Conservation (phyloP, 768 basidiomycete genomes). For the Mycena indigotica region DNA sequence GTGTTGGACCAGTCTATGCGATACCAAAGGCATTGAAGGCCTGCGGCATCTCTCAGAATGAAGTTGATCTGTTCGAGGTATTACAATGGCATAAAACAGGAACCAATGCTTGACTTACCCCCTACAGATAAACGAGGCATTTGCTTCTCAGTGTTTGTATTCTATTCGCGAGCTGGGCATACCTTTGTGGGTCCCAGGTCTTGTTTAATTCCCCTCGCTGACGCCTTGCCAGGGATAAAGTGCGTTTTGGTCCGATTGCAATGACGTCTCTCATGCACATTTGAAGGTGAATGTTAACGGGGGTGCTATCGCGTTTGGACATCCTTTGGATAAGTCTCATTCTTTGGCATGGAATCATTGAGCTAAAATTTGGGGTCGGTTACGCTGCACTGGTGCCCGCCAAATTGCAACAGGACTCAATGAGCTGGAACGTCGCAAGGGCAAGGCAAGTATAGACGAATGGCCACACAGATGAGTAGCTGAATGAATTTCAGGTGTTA, state of each 20-base stretch:
- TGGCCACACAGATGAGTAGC: too few species aligned
- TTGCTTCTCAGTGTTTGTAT: slow-evolving; percentile 83
- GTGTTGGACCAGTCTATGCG: slow-evolving; percentile 81
- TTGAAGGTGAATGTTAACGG: slow-evolving; percentile 82
- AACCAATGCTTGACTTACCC: neutral
- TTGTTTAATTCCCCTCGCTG: too few species aligned
- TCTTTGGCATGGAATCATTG: neutral
- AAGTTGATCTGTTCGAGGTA: slow-evolving; percentile 83
- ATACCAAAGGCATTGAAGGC: slow-evolving; percentile 77
- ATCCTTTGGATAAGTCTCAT: slow-evolving; percentile 71
- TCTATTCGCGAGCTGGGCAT: slow-evolving; percentile 66
- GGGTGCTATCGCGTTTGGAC: slow-evolving; percentile 86
- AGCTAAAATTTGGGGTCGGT: slow-evolving; percentile 26
- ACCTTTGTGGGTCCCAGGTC: slow-evolving; percentile 39
- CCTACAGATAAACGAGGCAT: slow-evolving; percentile 85
- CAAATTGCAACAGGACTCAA: slow-evolving; percentile 84
- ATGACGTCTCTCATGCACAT: neutral
- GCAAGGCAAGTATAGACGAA: slow-evolving; percentile 83
- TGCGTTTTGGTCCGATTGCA: slow-evolving; percentile 12
- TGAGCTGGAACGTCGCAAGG: slow-evolving; percentile 67
- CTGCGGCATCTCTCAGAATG: slow-evolving; percentile 62
- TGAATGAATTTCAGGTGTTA: too few species aligned
- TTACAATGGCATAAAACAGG: slow-evolving; percentile 7
- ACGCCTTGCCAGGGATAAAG: slow-evolving; percentile 38
- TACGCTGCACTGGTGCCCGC: slow-evolving; percentile 82